Evolutionary conservation across 108 stramenopile genomes (phyloP), one percentile per base, ranked within the genome.

Genomic region (Nitzschia palea): DNA sequence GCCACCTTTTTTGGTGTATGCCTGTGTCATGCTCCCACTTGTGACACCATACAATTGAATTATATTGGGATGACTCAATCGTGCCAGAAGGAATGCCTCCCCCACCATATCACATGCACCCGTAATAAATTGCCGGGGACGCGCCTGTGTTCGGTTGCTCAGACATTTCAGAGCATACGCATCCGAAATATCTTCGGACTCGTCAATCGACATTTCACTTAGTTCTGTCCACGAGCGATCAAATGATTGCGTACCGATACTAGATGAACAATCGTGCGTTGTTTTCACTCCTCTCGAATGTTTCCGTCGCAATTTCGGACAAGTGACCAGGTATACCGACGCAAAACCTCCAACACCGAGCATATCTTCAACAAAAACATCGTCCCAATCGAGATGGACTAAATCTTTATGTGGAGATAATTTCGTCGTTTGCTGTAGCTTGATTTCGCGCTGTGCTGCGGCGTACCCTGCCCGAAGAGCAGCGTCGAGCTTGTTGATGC

Each of bases 271-370:
- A 66, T 42, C 50, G 2, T 29, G 32, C 9, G n/a, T 20, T 32
- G 33, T 23, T 27, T 34, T 66, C 0, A n/a, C 0, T 29, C 18
- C 14, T 23, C n/a, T 35, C 15, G 12, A 15, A 53, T 48, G 36
- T 12, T 47, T 63, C 45, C 25, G 20, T 22, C 45, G 28, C 27
- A 63, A 45, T 26, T 48, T 63, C 1, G 44, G 47, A 48, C 62
- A 63, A 22, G 59, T 53, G 6, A 70, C 69, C 25, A 72, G 30
- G 34, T 55, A 72, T 14, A 72, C 71, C 26, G 55, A 63, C 2
- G 62, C 71, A 47, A 72, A 72, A n/a, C 71, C 55, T 35, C 71
- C 71, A 25, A 72, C 62, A n/a, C 71, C 71, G 10, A 72, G 62
- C 18, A 72, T 18, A 9, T 72, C 62, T 37, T 72, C 71, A n/a